Percentiles rank a stretch among this genome's conserved stretches.
These are phyloP conservation scores for Aleurites moluccanus DNA, from an alignment of 441 rosid species.

Conservation along the genomic window DNA sequence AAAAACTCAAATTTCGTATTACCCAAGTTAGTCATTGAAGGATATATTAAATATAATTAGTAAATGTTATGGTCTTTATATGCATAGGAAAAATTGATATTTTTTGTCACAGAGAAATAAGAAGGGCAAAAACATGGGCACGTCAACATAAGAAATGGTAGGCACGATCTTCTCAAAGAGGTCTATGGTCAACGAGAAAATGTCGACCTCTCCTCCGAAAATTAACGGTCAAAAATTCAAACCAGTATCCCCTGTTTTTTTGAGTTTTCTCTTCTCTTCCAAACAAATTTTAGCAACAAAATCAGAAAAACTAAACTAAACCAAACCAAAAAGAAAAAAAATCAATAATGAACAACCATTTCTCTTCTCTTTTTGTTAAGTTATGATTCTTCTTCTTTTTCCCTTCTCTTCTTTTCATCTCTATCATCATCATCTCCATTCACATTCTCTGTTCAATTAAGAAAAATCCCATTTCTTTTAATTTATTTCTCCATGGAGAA, in stretches of 20 bases:
- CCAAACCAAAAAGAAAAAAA: neutral
- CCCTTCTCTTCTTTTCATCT: neutral
- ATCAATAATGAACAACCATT: neutral
- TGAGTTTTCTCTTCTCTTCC: slow-evolving; percentile 15
- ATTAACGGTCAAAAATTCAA: slow-evolving; percentile 17
- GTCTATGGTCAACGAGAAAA: slow-evolving; percentile 30
- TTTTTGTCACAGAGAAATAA: no score
- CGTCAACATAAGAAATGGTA: neutral
- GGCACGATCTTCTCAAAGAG: slow-evolving; percentile 19
- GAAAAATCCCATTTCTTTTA: neutral
- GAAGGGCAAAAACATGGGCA: no score
- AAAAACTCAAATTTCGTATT: no score
- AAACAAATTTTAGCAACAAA: slow-evolving; percentile 17
- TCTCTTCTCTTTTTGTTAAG: slow-evolving; percentile 15
- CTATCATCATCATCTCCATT: neutral
- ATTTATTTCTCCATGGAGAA: slow-evolving; percentile 25
- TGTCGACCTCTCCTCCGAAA: slow-evolving; percentile 19
- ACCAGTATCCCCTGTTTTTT: neutral
- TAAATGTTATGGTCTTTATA: no score
- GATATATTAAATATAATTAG: no score
- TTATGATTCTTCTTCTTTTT: slow-evolving; percentile 10
- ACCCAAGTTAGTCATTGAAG: no score
- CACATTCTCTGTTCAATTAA: neutral
- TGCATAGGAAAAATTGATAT: no score
- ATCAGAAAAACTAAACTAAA: no score